These are phyloP conservation scores for Knufia petricola DNA, from an alignment of 2,329 filamentous ascomycete species.

Conservation along the genomic window DNA sequence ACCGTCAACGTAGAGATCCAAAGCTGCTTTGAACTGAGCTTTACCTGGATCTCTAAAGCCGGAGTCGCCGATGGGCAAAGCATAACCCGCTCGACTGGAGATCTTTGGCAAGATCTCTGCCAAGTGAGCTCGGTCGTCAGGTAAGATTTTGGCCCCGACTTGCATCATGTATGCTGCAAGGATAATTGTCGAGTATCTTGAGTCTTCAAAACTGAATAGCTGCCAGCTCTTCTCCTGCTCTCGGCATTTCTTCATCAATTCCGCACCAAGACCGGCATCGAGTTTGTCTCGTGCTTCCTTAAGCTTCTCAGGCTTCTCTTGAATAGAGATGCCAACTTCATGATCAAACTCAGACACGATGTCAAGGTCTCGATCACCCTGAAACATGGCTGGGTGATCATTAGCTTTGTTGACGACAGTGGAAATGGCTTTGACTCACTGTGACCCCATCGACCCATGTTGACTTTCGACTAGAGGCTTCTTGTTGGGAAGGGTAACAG, in stretches of 20 bases:
- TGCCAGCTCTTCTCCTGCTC: not conserved
- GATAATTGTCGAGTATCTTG: conserved; percentile 6
- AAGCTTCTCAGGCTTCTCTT: not conserved
- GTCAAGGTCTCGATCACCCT: conserved; percentile 9
- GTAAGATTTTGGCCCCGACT: conserved; percentile 7
- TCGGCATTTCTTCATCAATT: conserved; percentile 7
- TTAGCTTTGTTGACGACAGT: not conserved
- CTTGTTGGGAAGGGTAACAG: too few species aligned
- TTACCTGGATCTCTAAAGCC: conserved; percentile 10
- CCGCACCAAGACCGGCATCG: conserved; percentile 7
- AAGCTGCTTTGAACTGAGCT: conserved; percentile 9
- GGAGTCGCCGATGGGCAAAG: conserved; percentile 4
- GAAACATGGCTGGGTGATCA: conserved; percentile 4
- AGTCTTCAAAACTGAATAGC: not conserved
- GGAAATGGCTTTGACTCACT: conserved; percentile 3
- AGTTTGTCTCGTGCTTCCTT: conserved; percentile 6
- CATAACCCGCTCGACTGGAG: not conserved
- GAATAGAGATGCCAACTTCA: not conserved
- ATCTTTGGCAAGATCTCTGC: not conserved
- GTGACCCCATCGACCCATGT: conserved; percentile 12
- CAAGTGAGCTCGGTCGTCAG: conserved; percentile 7
- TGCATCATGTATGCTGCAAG: conserved; percentile 11
- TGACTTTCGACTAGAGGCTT: not conserved
- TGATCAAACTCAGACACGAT: not conserved
- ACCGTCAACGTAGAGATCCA: conserved; percentile 10